Percentiles rank a stretch among this genome's conserved stretches.
These are phyloP conservation scores for Phaeosphaeriaceae sp. DNA, from an alignment of 2,329 filamentous ascomycete species.

Conservation along the genomic window DNA sequence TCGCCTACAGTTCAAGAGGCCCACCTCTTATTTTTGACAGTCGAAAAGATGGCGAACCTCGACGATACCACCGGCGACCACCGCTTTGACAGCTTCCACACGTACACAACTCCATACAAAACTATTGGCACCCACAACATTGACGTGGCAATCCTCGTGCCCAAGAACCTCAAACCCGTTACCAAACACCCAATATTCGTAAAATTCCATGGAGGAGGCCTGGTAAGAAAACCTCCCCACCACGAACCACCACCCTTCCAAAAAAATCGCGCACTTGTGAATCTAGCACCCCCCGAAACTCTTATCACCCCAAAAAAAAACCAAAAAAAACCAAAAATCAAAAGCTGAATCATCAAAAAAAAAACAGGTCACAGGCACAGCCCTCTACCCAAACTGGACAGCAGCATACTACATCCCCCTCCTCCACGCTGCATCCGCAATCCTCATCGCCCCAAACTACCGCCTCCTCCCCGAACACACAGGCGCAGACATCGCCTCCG, in stretches of 20 bases:
- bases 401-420: constrained; percentile 47
- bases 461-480: constrained; percentile 59
- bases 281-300: background rate
- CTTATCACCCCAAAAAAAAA: background rate
- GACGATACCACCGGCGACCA: constrained; percentile 21
- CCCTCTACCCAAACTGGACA: constrained; percentile 39
- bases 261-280: too few species aligned
- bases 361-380: constrained; percentile 30
- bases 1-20: too few species aligned
- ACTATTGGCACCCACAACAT: constrained; percentile 47
- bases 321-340: too few species aligned
- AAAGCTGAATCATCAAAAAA: too few species aligned
- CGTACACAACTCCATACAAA: constrained; percentile 53
- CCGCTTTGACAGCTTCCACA: constrained; percentile 48
- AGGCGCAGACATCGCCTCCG: constrained; percentile 55
- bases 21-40: too few species aligned
- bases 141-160: constrained; percentile 48
- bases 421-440: constrained; percentile 48
- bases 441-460: constrained; percentile 58
- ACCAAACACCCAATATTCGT: constrained; percentile 51
- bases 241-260: too few species aligned
- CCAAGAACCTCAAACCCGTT: constrained; percentile 36
- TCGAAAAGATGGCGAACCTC: too few species aligned
- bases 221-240: too few species aligned
- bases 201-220: constrained; percentile 54